These are phyloP conservation scores for Leccinellum albellum DNA, from an alignment of 768 basidiomycete species.

Conservation along the genomic window DNA sequence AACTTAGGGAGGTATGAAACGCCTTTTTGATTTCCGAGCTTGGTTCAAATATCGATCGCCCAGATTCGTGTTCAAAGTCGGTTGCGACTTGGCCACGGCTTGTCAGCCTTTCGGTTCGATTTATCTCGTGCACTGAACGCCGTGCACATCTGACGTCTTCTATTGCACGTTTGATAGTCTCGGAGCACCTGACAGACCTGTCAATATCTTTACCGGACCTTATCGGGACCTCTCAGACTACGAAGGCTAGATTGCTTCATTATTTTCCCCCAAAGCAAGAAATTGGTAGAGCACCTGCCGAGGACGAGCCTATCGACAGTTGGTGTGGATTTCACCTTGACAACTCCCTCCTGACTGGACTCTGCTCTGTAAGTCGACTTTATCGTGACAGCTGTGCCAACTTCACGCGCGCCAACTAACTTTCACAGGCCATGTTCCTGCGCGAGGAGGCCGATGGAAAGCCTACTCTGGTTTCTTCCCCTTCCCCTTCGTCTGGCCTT, in stretches of 20 bases:
- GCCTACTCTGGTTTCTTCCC: constrained; percentile 54
- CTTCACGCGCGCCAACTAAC: constrained; percentile 4
- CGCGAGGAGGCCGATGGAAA: constrained; percentile 40
- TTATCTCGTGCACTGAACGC: not conserved
- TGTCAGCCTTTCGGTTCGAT: constrained; percentile 84
- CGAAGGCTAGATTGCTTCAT: constrained; percentile 92
- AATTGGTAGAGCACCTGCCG: constrained; percentile 27
- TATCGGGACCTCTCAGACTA: constrained; percentile 74
- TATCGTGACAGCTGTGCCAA: not conserved
- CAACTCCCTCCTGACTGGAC: constrained; percentile 85
- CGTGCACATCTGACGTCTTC: constrained; percentile 1
- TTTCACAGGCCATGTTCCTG: constrained; percentile 76
- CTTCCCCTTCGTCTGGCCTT: constrained; percentile 76
- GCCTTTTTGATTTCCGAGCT: not conserved
- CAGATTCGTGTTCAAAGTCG: constrained; percentile 80
- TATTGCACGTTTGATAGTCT: constrained; percentile 39
- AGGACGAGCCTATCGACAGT: constrained; percentile 72
- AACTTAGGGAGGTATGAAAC: constrained; percentile 59
- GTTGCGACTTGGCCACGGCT: constrained; percentile 75
- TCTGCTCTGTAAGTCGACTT: constrained; percentile 67
- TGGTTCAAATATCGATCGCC: constrained; percentile 3
- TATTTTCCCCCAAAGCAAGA: constrained; percentile 77
- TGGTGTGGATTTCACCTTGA: constrained; percentile 97
- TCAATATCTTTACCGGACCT: constrained; percentile 67
- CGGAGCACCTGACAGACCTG: constrained; percentile 57